A percentile compares a stretch with the other conserved stretches of the same genome.
phyloP scores from a whole-genome alignment of 148 eudicot genomes.

The Rheum nobile region DNA sequence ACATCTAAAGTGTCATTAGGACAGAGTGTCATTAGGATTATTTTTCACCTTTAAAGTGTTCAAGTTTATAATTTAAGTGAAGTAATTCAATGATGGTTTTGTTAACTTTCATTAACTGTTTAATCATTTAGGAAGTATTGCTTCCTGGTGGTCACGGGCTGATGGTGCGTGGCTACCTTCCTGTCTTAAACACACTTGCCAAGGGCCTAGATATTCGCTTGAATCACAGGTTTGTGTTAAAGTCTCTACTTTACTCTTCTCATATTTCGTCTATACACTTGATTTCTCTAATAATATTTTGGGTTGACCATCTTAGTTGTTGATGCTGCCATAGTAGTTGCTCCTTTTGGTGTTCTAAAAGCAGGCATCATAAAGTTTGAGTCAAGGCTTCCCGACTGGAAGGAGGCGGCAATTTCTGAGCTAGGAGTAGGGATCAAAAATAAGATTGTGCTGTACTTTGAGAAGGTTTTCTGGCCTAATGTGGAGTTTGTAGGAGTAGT shows the following conservation, averaged over 20 bases:
- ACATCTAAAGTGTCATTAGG: too few species aligned
- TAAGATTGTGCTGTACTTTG: constrained; percentile 84
- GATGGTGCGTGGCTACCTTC: constrained; percentile 94
- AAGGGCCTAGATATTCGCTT: constrained; percentile 25
- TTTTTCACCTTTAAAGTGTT: too few species aligned
- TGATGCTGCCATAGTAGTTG: constrained; percentile 54
- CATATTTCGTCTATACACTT: not conserved
- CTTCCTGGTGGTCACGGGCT: constrained; percentile 99
- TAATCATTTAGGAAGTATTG: constrained; percentile 54
- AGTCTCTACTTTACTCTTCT: not conserved
- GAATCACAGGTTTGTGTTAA: constrained; percentile 8
- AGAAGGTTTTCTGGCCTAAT: constrained; percentile 93
- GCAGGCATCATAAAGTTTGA: constrained; percentile 61
- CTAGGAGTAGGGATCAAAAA: constrained; percentile 94
- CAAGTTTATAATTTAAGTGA: too few species aligned
- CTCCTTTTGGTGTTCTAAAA: constrained; percentile 62
- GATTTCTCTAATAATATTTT: not conserved
- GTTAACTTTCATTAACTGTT: not conserved
- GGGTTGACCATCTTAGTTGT: constrained; percentile 42
- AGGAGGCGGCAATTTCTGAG: constrained; percentile 74
- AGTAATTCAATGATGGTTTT: too few species aligned
- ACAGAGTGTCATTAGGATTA: too few species aligned
- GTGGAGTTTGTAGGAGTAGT: constrained; percentile 98
- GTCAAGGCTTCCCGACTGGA: constrained; percentile 93
- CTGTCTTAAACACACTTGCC: constrained; percentile 88